Conservation (phyloP, 2,329 filamentous ascomycete genomes). For the Aspergillus sp. region DNA sequence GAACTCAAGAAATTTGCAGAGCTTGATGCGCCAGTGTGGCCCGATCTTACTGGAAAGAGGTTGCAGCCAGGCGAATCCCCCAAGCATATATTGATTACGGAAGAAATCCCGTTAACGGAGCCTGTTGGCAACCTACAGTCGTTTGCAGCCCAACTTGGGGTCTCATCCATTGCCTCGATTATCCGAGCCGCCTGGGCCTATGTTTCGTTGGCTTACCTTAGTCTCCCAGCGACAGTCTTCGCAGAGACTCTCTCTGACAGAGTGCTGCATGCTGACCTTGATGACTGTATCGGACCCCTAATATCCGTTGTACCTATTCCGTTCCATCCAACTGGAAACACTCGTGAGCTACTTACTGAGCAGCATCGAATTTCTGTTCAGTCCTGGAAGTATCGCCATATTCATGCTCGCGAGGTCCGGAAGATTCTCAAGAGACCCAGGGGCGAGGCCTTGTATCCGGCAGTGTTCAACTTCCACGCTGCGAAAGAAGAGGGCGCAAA, state of each 20-base stretch:
- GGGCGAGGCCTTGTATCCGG: conserved; percentile 34
- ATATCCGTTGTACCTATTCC: conserved; percentile 39
- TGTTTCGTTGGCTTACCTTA: conserved; percentile 32
- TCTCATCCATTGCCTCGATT: conserved; percentile 33
- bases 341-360: conserved; percentile 27
- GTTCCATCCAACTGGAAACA: conserved; percentile 29
- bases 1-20: conserved; percentile 27
- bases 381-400: conserved; percentile 29
- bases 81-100: conserved; percentile 22
- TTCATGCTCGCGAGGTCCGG: conserved; percentile 34
- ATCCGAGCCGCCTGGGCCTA: conserved; percentile 34
- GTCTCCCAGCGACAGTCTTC: conserved; percentile 30
- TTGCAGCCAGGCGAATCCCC: conserved; percentile 14
- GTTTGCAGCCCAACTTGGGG: conserved; percentile 25
- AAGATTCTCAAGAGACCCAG: conserved; percentile 30
- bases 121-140: conserved; percentile 21
- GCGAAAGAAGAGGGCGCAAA: conserved; percentile 7
- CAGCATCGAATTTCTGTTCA: conserved; percentile 30
- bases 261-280: conserved; percentile 29
- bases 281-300: conserved; percentile 34
- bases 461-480: conserved; percentile 37
- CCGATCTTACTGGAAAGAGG: conserved; percentile 29
- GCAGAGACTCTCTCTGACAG: conserved; percentile 38
- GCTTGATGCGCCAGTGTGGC: conserved; percentile 30
- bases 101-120: conserved; percentile 20